These are phyloP conservation scores for Gaeumannomyces tritici DNA, from an alignment of 2,329 filamentous ascomycete genomes.

Conservation along the genomic window DNA sequence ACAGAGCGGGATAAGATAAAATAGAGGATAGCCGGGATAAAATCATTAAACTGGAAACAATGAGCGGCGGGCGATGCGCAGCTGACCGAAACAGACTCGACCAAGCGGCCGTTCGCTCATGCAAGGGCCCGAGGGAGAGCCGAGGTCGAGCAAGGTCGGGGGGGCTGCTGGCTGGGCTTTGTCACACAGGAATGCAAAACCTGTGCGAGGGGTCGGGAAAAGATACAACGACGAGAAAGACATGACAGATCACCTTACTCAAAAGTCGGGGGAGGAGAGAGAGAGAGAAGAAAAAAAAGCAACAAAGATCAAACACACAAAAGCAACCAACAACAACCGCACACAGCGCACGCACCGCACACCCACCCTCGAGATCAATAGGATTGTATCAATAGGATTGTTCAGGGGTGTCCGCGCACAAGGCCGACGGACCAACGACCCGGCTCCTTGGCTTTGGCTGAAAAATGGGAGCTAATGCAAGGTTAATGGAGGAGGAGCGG, in stretches of 20 bases:
- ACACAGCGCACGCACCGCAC: too few species aligned
- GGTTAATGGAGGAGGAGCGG: neutral
- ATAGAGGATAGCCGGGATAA: neutral
- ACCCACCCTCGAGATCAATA: too few species aligned
- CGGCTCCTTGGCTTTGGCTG: neutral
- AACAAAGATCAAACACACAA: neutral
- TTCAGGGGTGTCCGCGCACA: neutral
- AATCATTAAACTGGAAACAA: neutral
- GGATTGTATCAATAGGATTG: neutral
- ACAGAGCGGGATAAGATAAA: neutral
- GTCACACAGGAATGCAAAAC: neutral
- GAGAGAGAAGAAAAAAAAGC: neutral
- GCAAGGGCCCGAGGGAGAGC: neutral
- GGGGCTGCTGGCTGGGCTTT: too few species aligned
- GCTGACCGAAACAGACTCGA: neutral
- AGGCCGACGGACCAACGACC: neutral
- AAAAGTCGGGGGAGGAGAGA: neutral
- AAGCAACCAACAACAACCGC: neutral
- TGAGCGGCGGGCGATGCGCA: neutral
- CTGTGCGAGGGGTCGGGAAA: neutral
- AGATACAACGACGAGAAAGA: neutral
- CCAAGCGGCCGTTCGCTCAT: neutral
- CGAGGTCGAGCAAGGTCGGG: neutral
- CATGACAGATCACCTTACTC: too few species aligned
- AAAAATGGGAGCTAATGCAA: slow-evolving; percentile 1